Conservation (phyloP, 208 protist species). For the Leishmania amazonensis region DNA sequence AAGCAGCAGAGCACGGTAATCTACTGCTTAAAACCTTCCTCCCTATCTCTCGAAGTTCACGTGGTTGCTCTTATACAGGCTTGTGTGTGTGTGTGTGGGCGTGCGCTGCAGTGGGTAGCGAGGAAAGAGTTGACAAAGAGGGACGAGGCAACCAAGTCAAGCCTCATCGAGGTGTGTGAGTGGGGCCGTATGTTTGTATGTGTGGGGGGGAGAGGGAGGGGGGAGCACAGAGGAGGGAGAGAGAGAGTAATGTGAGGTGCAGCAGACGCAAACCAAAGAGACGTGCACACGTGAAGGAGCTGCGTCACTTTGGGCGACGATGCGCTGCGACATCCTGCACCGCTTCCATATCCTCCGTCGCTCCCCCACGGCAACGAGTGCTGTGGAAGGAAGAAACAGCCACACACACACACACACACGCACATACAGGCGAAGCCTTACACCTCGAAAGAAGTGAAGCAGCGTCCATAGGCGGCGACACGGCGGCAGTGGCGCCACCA, state of each 20-base stretch:
- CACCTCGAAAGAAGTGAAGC: not conserved
- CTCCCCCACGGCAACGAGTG: not conserved
- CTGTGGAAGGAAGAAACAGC: not conserved
- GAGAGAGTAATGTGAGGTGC: not conserved
- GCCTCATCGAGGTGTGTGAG: slow-evolving; percentile 1
- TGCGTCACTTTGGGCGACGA: not conserved
- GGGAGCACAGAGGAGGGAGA: not conserved
- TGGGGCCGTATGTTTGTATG: slow-evolving; percentile 10
- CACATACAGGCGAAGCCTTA: not conserved
- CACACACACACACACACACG: not conserved
- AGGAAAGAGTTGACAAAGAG: not conserved
- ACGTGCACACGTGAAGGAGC: not conserved
- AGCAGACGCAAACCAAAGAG: not conserved
- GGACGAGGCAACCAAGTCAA: not conserved
- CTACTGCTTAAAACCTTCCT: not conserved
- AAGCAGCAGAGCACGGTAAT: not conserved
- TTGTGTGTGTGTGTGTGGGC: not conserved
- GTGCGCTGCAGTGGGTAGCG: not conserved
- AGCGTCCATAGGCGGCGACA: not conserved
- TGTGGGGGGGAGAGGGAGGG: not conserved
- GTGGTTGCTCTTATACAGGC: not conserved
- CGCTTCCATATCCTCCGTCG: not conserved
- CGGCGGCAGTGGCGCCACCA: not conserved
- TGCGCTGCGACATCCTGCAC: not conserved
- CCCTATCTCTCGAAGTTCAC: not conserved